phyloP scores from a whole-genome alignment of 2,329 filamentous ascomycete genomes.

The Dactylella cylindrospora region DNA sequence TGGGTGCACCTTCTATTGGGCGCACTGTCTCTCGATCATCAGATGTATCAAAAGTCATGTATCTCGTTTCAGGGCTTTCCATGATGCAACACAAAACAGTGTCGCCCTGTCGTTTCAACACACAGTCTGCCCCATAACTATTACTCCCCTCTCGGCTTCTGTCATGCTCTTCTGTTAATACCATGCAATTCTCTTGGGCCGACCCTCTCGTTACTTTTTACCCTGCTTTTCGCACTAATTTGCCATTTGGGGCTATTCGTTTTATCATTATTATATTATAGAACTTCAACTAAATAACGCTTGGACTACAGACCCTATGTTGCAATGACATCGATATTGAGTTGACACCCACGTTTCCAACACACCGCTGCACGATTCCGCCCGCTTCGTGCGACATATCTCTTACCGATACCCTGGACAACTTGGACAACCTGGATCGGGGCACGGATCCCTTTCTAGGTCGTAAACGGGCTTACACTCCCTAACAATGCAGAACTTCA shows the following conservation, averaged over 20 bases:
- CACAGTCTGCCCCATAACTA: too few relatives aligned
- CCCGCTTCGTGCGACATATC: constrained; percentile 30
- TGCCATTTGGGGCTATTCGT: background rate
- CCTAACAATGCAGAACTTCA: constrained; percentile 41
- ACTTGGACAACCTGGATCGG: background rate
- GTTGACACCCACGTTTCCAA: constrained; percentile 39
- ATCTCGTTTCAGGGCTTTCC: too few relatives aligned
- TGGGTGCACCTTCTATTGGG: constrained; percentile 20
- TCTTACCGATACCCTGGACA: constrained; percentile 17
- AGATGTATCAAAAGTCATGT: constrained; percentile 33
- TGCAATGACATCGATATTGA: constrained; percentile 43
- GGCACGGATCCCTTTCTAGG: constrained; percentile 7
- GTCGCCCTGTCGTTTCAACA: constrained; percentile 32
- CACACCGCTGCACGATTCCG: constrained; percentile 34
- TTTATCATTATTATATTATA: background rate
- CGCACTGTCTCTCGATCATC: constrained; percentile 28
- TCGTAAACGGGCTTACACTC: background rate
- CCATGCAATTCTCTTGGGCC: constrained; percentile 10
- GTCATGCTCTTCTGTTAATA: background rate
- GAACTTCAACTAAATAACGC: constrained; percentile 17
- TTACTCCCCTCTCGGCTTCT: too few relatives aligned
- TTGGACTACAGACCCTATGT: constrained; percentile 12
- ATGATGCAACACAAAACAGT: constrained; percentile 28
- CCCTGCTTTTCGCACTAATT: background rate
- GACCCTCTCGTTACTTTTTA: constrained; percentile 6